phyloP scores from a whole-genome alignment of 129 eudicot genomes.

The Helichrysum umbraculigerum region DNA sequence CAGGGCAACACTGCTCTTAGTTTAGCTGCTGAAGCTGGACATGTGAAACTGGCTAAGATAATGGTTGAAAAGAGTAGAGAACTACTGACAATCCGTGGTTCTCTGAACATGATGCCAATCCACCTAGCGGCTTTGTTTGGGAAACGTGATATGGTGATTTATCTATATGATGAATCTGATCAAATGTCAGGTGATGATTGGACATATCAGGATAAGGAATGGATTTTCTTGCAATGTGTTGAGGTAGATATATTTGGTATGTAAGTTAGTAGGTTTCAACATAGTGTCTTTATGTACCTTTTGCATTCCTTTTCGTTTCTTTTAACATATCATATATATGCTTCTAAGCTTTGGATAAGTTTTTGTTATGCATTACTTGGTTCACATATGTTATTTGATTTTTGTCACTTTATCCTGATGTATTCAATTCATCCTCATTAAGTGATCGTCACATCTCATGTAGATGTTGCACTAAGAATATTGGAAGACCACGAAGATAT shows the following conservation, averaged over 20 bases:
- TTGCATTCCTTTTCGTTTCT: too few relatives aligned
- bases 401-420: background rate
- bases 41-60: conserved; percentile 14
- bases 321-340: too few relatives aligned
- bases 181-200: background rate
- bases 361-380: background rate
- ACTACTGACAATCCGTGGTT: conserved; percentile 11
- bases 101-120: conserved; percentile 19
- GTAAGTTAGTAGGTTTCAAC: background rate
- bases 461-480: conserved; percentile 39
- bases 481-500: background rate
- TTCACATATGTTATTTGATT: background rate
- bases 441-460: background rate
- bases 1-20: conserved; percentile 26
- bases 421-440: background rate
- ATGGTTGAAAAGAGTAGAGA: conserved; percentile 12
- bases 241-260: background rate
- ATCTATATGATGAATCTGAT: conserved; percentile 2
- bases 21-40: conserved; percentile 32
- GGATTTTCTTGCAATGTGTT: conserved; percentile 26
- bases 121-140: conserved; percentile 34
- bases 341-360: too few relatives aligned
- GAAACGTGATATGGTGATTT: conserved; percentile 34
- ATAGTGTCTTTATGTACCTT: too few relatives aligned
- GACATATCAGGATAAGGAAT: background rate